phyloP scores from a whole-genome alignment of 1,284 basidiomycete species.

The Sphagnurus paluster region DNA sequence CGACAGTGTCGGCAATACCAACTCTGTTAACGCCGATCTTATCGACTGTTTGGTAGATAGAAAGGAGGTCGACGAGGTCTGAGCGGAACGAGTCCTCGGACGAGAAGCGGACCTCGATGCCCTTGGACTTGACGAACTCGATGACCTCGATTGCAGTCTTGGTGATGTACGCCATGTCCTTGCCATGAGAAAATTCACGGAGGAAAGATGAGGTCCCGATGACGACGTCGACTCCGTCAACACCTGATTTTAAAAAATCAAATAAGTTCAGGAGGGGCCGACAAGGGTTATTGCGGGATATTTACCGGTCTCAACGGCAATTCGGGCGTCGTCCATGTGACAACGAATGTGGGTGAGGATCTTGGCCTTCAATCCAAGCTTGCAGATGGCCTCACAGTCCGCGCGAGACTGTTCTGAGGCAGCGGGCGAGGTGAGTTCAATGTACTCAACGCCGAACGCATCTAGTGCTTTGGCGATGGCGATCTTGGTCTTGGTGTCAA shows the following conservation, averaged over 20 bases:
- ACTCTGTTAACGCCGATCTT: conserved; percentile 99
- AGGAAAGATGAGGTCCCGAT: conserved; percentile 99
- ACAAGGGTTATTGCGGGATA: conserved; percentile 4
- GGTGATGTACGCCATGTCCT: conserved; percentile 99
- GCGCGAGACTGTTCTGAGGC: conserved; percentile 95
- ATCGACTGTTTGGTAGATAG: conserved; percentile 99
- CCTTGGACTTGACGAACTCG: conserved; percentile 99
- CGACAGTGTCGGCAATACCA: conserved; percentile 99
- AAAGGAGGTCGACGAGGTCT: conserved; percentile 97
- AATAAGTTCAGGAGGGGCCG: conserved; percentile 5
- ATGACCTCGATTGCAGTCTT: conserved; percentile 99
- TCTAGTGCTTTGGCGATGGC: conserved; percentile 97
- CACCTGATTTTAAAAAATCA: conserved; percentile 51
- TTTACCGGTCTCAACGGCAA: conserved; percentile 96
- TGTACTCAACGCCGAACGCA: conserved; percentile 99
- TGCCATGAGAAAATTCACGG: conserved; percentile 99
- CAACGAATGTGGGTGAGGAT: conserved; percentile 99
- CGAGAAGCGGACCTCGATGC: conserved; percentile 99
- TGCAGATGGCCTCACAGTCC: conserved; percentile 99
- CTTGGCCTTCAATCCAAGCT: conserved; percentile 96
- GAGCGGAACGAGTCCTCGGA: conserved; percentile 99
- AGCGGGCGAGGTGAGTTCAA: conserved; percentile 97
- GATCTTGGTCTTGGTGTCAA: conserved; percentile 99
- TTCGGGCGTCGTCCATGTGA: conserved; percentile 99
- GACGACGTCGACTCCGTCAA: conserved; percentile 99